phyloP scores from a whole-genome alignment of 2,329 filamentous ascomycete species.

The Ophiostoma angusticollis region DNA sequence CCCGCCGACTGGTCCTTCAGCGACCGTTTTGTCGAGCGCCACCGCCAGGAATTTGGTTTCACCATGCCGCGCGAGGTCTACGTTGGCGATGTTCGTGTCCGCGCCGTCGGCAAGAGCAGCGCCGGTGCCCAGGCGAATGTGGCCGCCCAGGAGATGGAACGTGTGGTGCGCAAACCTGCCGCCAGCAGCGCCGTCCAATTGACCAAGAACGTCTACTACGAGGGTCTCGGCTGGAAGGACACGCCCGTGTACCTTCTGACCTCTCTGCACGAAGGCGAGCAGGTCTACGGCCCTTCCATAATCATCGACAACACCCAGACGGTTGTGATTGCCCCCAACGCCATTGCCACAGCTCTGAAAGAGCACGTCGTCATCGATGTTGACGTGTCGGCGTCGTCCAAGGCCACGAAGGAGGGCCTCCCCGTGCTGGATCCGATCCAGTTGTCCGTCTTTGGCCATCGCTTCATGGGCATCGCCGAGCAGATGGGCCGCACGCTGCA shows the following conservation, averaged over 20 bases:
- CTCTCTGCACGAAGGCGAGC: slow-evolving; percentile 56
- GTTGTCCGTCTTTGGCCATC: slow-evolving; percentile 66
- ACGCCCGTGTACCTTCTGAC: slow-evolving; percentile 75
- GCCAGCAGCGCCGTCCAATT: background rate
- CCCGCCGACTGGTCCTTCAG: slow-evolving; percentile 70
- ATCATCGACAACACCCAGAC: slow-evolving; percentile 82
- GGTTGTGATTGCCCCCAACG: slow-evolving; percentile 71
- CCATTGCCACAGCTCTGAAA: slow-evolving; percentile 64
- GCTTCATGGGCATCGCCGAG: slow-evolving; percentile 78
- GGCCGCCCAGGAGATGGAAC: too few relatives aligned
- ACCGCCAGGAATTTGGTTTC: slow-evolving; percentile 87
- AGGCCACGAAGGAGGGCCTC: too few relatives aligned
- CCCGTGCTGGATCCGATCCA: slow-evolving; percentile 61
- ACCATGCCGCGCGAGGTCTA: slow-evolving; percentile 79
- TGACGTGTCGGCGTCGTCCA: slow-evolving; percentile 25
- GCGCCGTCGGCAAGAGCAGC: slow-evolving; percentile 73
- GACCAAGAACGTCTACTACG: slow-evolving; percentile 61
- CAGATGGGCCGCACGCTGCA: slow-evolving; percentile 72
- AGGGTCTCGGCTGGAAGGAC: slow-evolving; percentile 52
- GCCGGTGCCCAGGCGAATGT: too few relatives aligned
- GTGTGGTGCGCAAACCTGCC: too few relatives aligned
- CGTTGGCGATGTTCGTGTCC: slow-evolving; percentile 75
- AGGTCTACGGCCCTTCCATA: slow-evolving; percentile 67
- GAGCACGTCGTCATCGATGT: slow-evolving; percentile 85
- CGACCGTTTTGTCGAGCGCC: slow-evolving; percentile 70